A percentile compares a stretch with the other conserved stretches of the same genome.
phyloP scores from a whole-genome alignment of 208 protist species.

The Leishmania martiniquensis region DNA sequence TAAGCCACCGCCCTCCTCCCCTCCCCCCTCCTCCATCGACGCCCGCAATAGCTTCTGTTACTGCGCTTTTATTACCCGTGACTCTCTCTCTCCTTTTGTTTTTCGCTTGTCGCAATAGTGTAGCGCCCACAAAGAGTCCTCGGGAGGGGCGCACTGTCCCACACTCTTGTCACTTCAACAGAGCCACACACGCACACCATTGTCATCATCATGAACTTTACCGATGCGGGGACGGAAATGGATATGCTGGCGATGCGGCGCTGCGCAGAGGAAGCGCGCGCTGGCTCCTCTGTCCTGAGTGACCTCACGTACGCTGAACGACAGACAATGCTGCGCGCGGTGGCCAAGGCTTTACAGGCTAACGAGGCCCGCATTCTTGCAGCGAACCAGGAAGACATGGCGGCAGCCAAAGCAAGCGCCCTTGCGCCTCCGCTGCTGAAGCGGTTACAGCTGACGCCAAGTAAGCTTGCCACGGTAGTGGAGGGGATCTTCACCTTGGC shows the following conservation, averaged over 20 bases:
- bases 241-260: conserved; percentile 19
- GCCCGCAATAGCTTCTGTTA: no score
- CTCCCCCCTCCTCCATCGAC: background rate
- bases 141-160: background rate
- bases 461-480: conserved; percentile 61
- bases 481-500: conserved; percentile 61
- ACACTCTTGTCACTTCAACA: background rate
- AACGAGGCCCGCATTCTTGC: conserved; percentile 50
- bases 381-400: conserved; percentile 79
- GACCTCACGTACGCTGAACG: conserved; percentile 35
- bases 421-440: conserved; percentile 42
- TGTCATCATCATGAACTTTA: background rate
- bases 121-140: background rate
- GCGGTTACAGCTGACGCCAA: conserved; percentile 64
- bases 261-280: conserved; percentile 63
- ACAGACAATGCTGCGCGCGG: conserved; percentile 48
- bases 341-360: conserved; percentile 57
- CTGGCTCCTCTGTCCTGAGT: conserved; percentile 48
- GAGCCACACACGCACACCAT: background rate
- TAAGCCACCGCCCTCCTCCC: background rate
- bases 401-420: conserved; percentile 37
- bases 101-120: background rate
- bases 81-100: background rate
- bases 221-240: background rate
- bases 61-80: background rate